Conservation (phyloP, 495 filamentous ascomycete species). For the Lasiosphaeriaceae sp. region DNA sequence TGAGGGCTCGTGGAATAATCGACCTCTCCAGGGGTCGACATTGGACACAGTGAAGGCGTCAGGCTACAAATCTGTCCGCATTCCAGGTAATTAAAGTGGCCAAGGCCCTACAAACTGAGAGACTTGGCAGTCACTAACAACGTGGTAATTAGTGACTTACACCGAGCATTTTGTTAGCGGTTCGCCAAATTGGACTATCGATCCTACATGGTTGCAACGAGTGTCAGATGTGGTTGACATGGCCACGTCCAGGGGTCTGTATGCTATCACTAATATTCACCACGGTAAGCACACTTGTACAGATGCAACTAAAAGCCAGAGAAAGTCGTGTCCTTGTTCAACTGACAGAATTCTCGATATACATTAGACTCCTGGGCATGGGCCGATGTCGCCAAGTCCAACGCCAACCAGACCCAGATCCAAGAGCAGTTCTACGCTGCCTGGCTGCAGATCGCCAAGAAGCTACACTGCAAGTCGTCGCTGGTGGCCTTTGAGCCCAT, state of each 20-base stretch:
- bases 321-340: neutral
- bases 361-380: conserved; percentile 50
- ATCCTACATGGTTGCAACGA: conserved; percentile 54
- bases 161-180: conserved; percentile 50
- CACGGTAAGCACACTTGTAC: conserved; percentile 33
- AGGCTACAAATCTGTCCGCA: conserved; percentile 56
- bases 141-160: conserved; percentile 51
- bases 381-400: conserved; percentile 49
- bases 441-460: conserved; percentile 58
- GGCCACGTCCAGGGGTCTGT: conserved; percentile 48
- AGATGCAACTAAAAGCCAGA: too few relatives aligned
- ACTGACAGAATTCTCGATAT: neutral
- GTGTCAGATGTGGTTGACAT: conserved; percentile 57
- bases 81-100: conserved; percentile 49
- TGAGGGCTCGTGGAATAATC: conserved; percentile 60
- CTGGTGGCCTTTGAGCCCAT: conserved; percentile 58
- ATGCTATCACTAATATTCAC: conserved; percentile 56
- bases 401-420: conserved; percentile 48
- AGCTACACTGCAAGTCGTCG: conserved; percentile 52
- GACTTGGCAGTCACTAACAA: neutral
- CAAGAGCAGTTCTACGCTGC: conserved; percentile 54
- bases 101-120: conserved; percentile 4
- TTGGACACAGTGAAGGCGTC: conserved; percentile 50
- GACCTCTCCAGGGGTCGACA: conserved; percentile 43
- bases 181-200: conserved; percentile 52